Percentiles rank a stretch among this genome's conserved stretches.
phyloP scores from a whole-genome alignment of 1,139 yeast species.

The Trichomonascaceae sp. region DNA sequence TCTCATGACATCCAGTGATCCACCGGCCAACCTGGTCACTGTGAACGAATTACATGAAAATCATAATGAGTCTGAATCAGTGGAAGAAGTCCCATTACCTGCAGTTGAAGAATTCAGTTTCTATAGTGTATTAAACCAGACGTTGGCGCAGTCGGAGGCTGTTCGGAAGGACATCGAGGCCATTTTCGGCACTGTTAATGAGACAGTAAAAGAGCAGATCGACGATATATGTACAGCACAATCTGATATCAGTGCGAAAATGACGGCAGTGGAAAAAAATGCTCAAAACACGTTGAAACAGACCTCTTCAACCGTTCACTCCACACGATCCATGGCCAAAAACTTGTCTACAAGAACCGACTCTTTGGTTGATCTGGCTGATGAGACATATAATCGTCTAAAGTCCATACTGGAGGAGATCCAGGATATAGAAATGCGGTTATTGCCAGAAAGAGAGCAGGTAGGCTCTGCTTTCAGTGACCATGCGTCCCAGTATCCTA shows the following conservation, averaged over 20 bases:
- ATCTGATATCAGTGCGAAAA: slow-evolving; percentile 15
- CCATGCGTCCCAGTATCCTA: slow-evolving; percentile 29
- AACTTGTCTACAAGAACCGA: slow-evolving; percentile 14
- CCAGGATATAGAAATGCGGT: slow-evolving; percentile 20
- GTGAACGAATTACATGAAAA: slow-evolving; percentile 6
- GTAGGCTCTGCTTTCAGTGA: slow-evolving; percentile 20
- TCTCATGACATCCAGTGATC: slow-evolving; percentile 1
- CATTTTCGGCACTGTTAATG: slow-evolving; percentile 14
- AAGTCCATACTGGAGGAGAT: slow-evolving; percentile 16
- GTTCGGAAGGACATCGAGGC: slow-evolving; percentile 14
- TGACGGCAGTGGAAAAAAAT: slow-evolving; percentile 19
- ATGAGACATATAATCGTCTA: slow-evolving; percentile 15
- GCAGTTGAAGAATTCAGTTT: slow-evolving; percentile 18
- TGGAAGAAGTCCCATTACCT: slow-evolving; percentile 16
- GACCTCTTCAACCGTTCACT: slow-evolving; percentile 13
- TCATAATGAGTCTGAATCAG: slow-evolving; percentile 1
- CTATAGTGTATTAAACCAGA: slow-evolving; percentile 11
- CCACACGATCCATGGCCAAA: slow-evolving; percentile 13
- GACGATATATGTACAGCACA: slow-evolving; percentile 15
- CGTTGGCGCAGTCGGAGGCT: slow-evolving; percentile 11
- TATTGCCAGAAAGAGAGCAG: slow-evolving; percentile 24
- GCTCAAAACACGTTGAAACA: slow-evolving; percentile 17
- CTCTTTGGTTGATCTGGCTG: slow-evolving; percentile 16
- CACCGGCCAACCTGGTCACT: slow-evolving; percentile 7
- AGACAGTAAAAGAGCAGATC: slow-evolving; percentile 18